Evolutionary conservation across 2,329 filamentous ascomycete genomes (phyloP), one percentile per base, ranked within the genome.

Genomic region (Lecanoromycetidae sp.): DNA sequence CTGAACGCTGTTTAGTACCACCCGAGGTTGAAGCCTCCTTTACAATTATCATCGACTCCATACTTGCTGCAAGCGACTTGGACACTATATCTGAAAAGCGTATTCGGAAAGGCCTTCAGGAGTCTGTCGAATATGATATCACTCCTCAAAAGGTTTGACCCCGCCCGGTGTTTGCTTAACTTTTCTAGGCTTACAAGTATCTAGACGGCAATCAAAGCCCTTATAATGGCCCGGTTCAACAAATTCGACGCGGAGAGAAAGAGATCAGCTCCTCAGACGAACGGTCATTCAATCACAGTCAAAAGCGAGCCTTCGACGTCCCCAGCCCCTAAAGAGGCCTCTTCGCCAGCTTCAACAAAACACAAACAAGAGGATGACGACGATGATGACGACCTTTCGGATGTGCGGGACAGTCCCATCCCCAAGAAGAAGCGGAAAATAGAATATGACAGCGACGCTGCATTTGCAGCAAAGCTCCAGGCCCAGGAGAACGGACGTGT

Each of bases 401-500:
- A 69, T 36, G 57, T 58, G 9, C 55, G 58, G 30, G 62, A 60
- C 47, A 58, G 58, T 42, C 69, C 68, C 4, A 61, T 67, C 54
- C 84, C 50, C 5, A 55, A 81, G 61, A 54, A 81, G 66, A 82
- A 82, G 64, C 68, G 66, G 56, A 75, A 72, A 57, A 64, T 70
- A 48, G 80, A 80, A 60, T 74, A 77, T 23, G 86, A 94, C 54
- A 82, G 84, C 26, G 91, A 98, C 64, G 91, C 90, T 27, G 79
- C 83, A 36, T 77, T 90, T 52, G 91, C 91, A 1, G 87, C 87
- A 13, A 79, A 83, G 62, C 72, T 98, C 29, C 91, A 98, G 65
- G 90, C 87, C 0, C 85, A 96, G 63, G 87, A 95, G 67, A 94
- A 96, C 64, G 74, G 78, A 55, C 71, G 78, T 35, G 79, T 78